Evolutionary conservation across 805 yeast species (phyloP), one percentile per base, ranked within the genome.

Genomic region (Metschnikowia dekortorum): DNA sequence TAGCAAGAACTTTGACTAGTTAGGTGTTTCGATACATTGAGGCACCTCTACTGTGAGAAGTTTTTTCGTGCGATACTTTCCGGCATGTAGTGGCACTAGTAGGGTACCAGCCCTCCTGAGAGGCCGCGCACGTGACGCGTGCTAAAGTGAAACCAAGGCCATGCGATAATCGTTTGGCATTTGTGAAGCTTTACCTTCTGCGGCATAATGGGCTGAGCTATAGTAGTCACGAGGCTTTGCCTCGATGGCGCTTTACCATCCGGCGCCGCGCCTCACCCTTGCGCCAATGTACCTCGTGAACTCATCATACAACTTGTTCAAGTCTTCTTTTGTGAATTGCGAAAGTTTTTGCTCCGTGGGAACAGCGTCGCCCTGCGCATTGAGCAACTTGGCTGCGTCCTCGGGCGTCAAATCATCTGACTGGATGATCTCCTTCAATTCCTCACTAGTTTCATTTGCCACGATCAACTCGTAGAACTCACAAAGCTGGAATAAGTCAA

Each of bases 391-490:
- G 28, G 49, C 46, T n/a, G 58, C 60, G n/a, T 56, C 54, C 42
- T 58, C 56, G 1, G 52, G 46, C 13, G 54, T 51, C 47, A 56
- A 44, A 4, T 38, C 42, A 14, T 55, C 59, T 10, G 50, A n/a
- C 41, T 54, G 45, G 32, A 55, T 31, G 22, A 55, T 50, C 34
- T 48, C 53, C 43, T 44, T 38, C 35, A 55, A 29, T 35, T 55
- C 59, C 6, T 50, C 52, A 46, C 45, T 33, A 4, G 56, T 39
- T 36, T 56, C 56, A 40, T 47, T 48, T 33, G 50, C 57, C 26
- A 89, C 84, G 39, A 89, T 67, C 49, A 89, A 67, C 61, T 89
- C 96, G 71, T 88, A 90, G 63, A 85, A 89, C 55, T 81, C 77
- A 38, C 87, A 79, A 57, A 89, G 70, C 42, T 74, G 72, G 26